Evolutionary conservation across 202 grass and related monocot genomes (phyloP), one percentile per base, ranked within the genome.

Genomic region (Eragrostis tef): DNA sequence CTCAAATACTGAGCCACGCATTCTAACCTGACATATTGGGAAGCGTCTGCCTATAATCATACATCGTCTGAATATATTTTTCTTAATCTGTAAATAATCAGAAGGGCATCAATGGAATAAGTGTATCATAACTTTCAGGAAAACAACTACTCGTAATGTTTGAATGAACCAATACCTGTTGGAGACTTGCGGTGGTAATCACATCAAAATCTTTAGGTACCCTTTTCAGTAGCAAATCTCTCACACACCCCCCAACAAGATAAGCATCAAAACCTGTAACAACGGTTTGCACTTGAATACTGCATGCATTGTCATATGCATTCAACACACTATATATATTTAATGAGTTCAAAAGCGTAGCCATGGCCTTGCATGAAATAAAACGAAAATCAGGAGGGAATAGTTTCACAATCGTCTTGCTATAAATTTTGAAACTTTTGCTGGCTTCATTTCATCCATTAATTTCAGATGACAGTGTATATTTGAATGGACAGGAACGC

Each of bases 141-240:
- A 82, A 82, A 78, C 13, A 34, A 67, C 60, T 25, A 46, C 0
- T 43, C 65, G 42, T 53, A 44, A 74, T 78, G 67, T 69, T 62
- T 73, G 59, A 82, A 75, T 73, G 75, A 45, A 54, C 43, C 70
- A 78, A 79, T 86, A 98, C 94, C 94, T 98, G 84, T 75, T 53
- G 11, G 29, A 94, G 91, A 84, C 84, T 91, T 79, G 94, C 94
- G 70, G 86, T 89, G 9, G 92, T 98, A 60, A 94, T 93, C 26
- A 98, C 69, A 75, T 98, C 94, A 82, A 98, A 98, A 81, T 98
- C 94, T 88, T 98, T 98, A 41, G 94, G 94, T 44, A 70, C 76
- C 75, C 88, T 85, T 49, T 94, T 91, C 56, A 98, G 78, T 70
- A 94, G 64, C 79, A 98, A 88, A 82, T 98, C 90, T 83, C 94